Base-by-base conservation (phyloP, 2,329 filamentous ascomycete species). In the Botrytis paeoniae region DNA sequence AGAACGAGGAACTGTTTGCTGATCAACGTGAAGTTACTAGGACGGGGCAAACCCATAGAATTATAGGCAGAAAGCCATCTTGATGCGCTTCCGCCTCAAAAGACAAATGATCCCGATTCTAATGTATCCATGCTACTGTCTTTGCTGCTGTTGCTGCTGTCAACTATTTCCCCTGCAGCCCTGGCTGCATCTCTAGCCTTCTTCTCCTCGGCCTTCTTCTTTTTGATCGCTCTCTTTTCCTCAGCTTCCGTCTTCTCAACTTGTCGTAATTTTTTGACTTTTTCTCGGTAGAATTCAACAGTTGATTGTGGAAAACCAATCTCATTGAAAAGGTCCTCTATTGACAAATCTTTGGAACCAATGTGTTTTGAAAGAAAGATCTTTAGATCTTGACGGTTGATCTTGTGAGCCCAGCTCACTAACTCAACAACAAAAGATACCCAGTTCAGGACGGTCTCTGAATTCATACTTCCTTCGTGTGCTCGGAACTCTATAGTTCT, bases 401-500 rank as follows among this genome's bases (percentile, higher is more conserved):
- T 41, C 48, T 32, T 41, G 29, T 72, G 51, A 37, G 62, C 61
- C 70, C 70, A 72, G n/a, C 29, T 29, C 14, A 48, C 48, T 4
- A 72, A 35, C 41, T 68, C 61, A 41, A 41, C 32, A 29, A 72
- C 18, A 32, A 72, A 72, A 20, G 29, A 29, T 4, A 41, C 45
- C 71, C 73, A 74, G 5, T 70, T 54, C 29, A 61, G 20, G 1
- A 79, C 60, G 2, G 48, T 71, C 16, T 75, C 61, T 6, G 60
- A 51, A 66, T 76, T 75, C n/a, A 76, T 54, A 3, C 64, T 73
- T 18, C 76, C 75, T 22, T 70, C 71, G 70, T 78, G 76, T 59
- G 76, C 73, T 41, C 77, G 66, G 66, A 78, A 79, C 57, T 79
- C 77, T 18, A 78, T 74, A 10, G 72, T 73, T 39, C 66, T 45